These are phyloP conservation scores for Trichoderma polysporum DNA, from an alignment of 2,329 filamentous ascomycete species.

Conservation along the genomic window DNA sequence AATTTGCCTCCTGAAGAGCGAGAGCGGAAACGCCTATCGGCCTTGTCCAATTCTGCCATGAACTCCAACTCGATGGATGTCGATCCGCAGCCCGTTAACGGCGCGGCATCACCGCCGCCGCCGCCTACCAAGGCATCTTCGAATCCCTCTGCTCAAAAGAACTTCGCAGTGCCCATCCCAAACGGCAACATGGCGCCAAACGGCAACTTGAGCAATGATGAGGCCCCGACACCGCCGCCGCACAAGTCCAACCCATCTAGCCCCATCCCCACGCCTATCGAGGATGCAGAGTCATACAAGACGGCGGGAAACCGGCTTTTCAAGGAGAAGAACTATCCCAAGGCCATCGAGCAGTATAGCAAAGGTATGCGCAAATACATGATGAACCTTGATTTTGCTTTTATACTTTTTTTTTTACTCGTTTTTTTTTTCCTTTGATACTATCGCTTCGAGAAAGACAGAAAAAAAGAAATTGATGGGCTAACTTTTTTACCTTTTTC, in stretches of 20 bases:
- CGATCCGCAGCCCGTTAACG: constrained; percentile 62
- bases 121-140: constrained; percentile 31
- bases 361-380: constrained; percentile 65
- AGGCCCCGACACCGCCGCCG: constrained; percentile 66
- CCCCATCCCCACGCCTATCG: constrained; percentile 53
- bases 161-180: constrained; percentile 55
- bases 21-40: constrained; percentile 74
- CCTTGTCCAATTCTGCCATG: constrained; percentile 59
- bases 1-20: constrained; percentile 89
- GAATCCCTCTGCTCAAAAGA: constrained; percentile 40
- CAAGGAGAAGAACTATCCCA: constrained; percentile 86
- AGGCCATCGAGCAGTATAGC: constrained; percentile 89
- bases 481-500: constrained; percentile 9
- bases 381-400: not conserved
- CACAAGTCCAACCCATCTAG: constrained; percentile 65
- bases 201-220: constrained; percentile 38
- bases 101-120: constrained; percentile 54
- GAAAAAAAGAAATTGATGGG: not conserved
- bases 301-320: constrained; percentile 93
- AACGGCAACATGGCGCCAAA: constrained; percentile 34
- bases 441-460: not conserved
- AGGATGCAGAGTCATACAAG: constrained; percentile 91
- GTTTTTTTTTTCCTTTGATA: not conserved
- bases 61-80: constrained; percentile 71
- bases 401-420: not conserved